Evolutionary conservation across 2,329 filamentous ascomycete genomes (phyloP).

Genomic region (Fusarium pseudonygamai): DNA sequence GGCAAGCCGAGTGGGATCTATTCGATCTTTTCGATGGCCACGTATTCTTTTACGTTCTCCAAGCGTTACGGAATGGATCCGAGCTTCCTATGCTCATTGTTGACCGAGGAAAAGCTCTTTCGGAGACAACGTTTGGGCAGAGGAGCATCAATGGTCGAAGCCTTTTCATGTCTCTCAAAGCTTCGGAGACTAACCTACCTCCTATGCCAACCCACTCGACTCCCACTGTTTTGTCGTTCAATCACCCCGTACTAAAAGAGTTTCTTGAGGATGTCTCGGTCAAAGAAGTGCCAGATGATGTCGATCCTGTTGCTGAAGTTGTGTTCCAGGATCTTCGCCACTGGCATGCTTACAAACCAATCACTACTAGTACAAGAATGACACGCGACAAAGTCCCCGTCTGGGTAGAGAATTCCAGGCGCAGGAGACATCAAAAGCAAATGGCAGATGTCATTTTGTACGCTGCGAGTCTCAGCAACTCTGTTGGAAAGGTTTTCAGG

Average conservation of each 20-base stretch:
- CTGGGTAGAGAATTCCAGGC: background rate
- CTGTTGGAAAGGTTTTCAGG: background rate
- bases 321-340: background rate
- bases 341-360: background rate
- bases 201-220: background rate
- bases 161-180: background rate
- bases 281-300: background rate
- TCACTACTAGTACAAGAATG: background rate
- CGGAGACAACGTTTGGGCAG: rapidly evolving
- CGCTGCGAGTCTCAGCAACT: background rate
- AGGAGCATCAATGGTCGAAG: background rate
- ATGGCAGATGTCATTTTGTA: background rate
- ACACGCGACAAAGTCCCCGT: background rate
- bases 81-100: background rate
- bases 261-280: background rate
- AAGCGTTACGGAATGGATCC: background rate
- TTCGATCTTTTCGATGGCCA: background rate
- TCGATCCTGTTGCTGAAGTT: background rate
- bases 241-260: background rate
- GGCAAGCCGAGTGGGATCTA: background rate
- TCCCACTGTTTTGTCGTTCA: background rate
- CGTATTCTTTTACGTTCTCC: background rate
- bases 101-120: background rate
- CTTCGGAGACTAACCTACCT: background rate
- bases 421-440: background rate